Conservation (phyloP, 352 stramenopile genomes). For the Globisporangium spinosum region DNA sequence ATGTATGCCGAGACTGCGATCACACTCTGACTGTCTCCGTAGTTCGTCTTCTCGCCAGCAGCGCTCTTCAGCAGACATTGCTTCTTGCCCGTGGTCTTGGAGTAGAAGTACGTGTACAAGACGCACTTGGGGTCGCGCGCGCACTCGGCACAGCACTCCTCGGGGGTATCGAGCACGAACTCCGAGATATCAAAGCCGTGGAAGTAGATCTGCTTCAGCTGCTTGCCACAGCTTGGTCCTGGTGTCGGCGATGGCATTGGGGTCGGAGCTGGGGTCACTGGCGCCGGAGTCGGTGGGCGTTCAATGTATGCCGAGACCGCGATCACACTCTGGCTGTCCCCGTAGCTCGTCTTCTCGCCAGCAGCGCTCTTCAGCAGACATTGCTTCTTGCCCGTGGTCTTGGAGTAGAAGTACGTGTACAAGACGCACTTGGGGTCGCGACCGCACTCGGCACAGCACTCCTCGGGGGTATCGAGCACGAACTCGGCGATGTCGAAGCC, state of each 20-base stretch:
- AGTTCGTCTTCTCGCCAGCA: no score
- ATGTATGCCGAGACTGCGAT: no score
- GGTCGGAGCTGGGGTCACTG: background rate
- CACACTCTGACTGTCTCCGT: no score
- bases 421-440: slow-evolving; percentile 1
- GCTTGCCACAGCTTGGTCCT: background rate
- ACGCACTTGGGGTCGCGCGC: slow-evolving; percentile 2
- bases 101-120: slow-evolving; percentile 15
- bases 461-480: background rate
- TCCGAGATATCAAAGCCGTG: slow-evolving; percentile 11
- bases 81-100: slow-evolving; percentile 7
- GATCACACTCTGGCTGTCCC: no score
- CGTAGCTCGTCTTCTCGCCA: no score
- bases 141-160: slow-evolving; percentile 13
- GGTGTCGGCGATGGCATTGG: background rate
- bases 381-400: slow-evolving; percentile 6
- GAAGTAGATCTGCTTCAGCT: slow-evolving; percentile 16
- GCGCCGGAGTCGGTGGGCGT: background rate
- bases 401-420: slow-evolving; percentile 16
- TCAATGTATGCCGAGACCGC: no score
- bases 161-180: slow-evolving; percentile 6
- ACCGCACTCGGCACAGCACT: slow-evolving; percentile 11
- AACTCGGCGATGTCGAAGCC: slow-evolving; percentile 10
- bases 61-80: no score
- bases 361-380: no score